phyloP scores from a whole-genome alignment of 192 early-diverging fungal species.

The Podila verticillata region DNA sequence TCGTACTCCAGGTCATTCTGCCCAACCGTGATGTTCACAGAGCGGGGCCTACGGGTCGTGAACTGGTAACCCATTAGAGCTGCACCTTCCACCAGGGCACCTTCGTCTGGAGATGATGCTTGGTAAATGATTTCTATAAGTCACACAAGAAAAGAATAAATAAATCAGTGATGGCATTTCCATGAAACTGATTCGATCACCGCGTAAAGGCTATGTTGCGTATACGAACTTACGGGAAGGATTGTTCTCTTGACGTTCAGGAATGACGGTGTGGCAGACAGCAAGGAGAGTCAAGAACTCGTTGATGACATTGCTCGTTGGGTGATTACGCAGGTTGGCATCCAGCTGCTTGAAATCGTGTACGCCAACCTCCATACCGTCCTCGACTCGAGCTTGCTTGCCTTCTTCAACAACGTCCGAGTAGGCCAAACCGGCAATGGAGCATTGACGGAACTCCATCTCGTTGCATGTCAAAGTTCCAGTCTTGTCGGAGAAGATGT shows the following conservation, averaged over 20 bases:
- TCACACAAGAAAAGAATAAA: not conserved
- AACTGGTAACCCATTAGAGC: slow-evolving; percentile 71
- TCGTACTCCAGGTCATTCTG: slow-evolving; percentile 77
- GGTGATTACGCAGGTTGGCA: slow-evolving; percentile 66
- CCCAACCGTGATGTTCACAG: slow-evolving; percentile 60
- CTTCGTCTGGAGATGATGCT: slow-evolving; percentile 97
- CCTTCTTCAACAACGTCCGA: slow-evolving; percentile 90
- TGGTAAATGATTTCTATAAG: slow-evolving; percentile 83
- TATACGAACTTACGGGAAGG: slow-evolving; percentile 30
- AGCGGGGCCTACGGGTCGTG: slow-evolving; percentile 69
- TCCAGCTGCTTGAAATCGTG: slow-evolving; percentile 71
- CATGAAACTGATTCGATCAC: not conserved
- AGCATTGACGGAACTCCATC: slow-evolving; percentile 90
- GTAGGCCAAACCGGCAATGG: slow-evolving; percentile 93
- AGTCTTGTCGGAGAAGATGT: slow-evolving; percentile 98
- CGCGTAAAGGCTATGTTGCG: not conserved
- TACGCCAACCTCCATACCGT: slow-evolving; percentile 74
- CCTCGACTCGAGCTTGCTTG: slow-evolving; percentile 80
- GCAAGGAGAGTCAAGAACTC: slow-evolving; percentile 93
- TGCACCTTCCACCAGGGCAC: slow-evolving; percentile 89
- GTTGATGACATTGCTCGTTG: slow-evolving; percentile 73
- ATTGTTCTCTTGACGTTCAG: slow-evolving; percentile 70
- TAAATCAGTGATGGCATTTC: no score
- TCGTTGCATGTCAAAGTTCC: slow-evolving; percentile 89
- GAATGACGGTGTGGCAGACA: slow-evolving; percentile 98